phyloP scores from a whole-genome alignment of 306 rosid genomes.

The Argentina anserina region DNA sequence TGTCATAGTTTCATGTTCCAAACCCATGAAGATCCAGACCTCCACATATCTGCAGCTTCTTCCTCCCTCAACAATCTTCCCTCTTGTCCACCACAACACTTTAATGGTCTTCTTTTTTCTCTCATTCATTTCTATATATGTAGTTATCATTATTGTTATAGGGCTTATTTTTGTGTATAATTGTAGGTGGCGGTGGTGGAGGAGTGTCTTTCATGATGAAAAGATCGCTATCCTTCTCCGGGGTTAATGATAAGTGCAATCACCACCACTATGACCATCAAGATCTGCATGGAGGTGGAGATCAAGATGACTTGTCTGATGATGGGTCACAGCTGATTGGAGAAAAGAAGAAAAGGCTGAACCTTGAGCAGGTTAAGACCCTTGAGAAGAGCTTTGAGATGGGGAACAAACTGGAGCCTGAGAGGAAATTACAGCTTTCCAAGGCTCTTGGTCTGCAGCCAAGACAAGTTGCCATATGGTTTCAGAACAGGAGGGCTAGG shows the following conservation, averaged over 20 bases:
- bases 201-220: conserved; percentile 63
- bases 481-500: conserved; percentile 90
- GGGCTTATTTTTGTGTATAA: neutral
- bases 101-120: conserved; percentile 40
- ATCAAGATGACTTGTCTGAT: conserved; percentile 76
- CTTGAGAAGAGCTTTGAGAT: conserved; percentile 91
- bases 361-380: conserved; percentile 77
- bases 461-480: conserved; percentile 91
- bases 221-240: conserved; percentile 87
- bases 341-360: conserved; percentile 89
- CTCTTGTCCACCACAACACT: conserved; percentile 60
- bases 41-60: conserved; percentile 19
- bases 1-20: conserved; percentile 78
- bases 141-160: neutral
- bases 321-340: conserved; percentile 73
- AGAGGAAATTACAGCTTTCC: conserved; percentile 79
- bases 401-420: conserved; percentile 94
- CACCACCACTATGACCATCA: neutral
- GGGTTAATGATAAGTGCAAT: conserved; percentile 46
- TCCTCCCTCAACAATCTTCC: conserved; percentile 39
- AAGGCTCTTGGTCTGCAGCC: conserved; percentile 82
- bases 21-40: conserved; percentile 50
- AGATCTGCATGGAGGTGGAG: conserved; percentile 24
- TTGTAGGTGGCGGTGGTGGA: conserved; percentile 33
- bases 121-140: neutral